phyloP scores from a whole-genome alignment of 306 rosid species.

The Fragaria iinumae region DNA sequence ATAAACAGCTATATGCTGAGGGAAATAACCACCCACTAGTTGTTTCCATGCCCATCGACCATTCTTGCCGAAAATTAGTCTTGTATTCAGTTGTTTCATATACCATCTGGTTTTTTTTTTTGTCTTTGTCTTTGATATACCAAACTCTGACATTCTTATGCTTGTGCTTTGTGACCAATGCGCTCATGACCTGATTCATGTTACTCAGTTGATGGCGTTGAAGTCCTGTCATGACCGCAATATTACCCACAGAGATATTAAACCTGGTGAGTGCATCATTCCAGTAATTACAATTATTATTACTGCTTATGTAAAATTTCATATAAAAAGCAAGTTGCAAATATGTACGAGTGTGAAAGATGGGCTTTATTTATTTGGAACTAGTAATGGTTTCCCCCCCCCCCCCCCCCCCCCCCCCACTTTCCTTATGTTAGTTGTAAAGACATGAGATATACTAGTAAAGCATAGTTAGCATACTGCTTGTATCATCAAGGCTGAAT shows the following conservation, averaged over 20 bases:
- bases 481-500: neutral
- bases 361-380: neutral
- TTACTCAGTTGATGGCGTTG: slow-evolving; percentile 69
- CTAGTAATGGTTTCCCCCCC: neutral
- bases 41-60: neutral
- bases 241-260: slow-evolving; percentile 93
- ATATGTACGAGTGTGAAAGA: neutral
- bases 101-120: neutral
- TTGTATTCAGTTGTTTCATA: neutral
- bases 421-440: neutral
- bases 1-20: neutral
- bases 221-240: slow-evolving; percentile 94
- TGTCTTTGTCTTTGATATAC: slow-evolving; percentile 1
- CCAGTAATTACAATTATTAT: neutral
- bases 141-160: neutral
- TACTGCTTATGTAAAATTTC: slow-evolving; percentile 4
- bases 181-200: slow-evolving; percentile 23
- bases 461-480: neutral
- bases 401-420: too few species aligned
- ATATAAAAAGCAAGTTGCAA: neutral
- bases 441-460: neutral
- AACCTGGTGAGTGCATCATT: slow-evolving; percentile 76
- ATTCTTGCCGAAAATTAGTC: neutral
- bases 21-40: neutral
- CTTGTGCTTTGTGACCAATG: neutral